phyloP scores from a whole-genome alignment of 345 rosid species.

The Anacardium occidentale region DNA sequence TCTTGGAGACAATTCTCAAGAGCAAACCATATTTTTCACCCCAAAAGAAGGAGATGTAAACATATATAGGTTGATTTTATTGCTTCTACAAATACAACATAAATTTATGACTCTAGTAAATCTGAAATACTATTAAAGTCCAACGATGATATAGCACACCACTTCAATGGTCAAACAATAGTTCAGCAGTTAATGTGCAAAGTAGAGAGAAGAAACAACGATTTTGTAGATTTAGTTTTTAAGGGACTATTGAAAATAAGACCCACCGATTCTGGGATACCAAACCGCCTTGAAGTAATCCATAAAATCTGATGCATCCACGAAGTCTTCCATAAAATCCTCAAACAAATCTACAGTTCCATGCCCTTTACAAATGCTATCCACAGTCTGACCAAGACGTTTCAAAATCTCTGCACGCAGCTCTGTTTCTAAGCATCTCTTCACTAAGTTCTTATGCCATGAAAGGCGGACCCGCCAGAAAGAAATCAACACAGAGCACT shows the following conservation, averaged over 20 bases:
- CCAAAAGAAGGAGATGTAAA: not conserved
- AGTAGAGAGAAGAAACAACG: not conserved
- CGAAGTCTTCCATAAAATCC: constrained; percentile 59
- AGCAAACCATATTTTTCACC: not conserved
- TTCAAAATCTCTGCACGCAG: constrained; percentile 55
- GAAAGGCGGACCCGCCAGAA: constrained; percentile 86
- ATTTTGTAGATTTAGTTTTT: not conserved
- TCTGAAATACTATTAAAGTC: not conserved
- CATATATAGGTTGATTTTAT: not conserved
- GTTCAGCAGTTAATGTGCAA: not conserved
- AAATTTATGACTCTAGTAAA: not conserved
- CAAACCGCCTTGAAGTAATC: constrained; percentile 88
- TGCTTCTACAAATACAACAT: not conserved
- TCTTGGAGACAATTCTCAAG: not conserved
- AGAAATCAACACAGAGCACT: constrained; percentile 75
- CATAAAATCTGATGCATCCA: constrained; percentile 53
- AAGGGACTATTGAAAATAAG: not conserved
- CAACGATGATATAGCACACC: not conserved
- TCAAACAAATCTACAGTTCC: constrained; percentile 52
- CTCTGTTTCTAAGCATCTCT: constrained; percentile 66
- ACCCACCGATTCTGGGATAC: constrained; percentile 77
- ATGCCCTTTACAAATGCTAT: constrained; percentile 61
- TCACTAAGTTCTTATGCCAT: constrained; percentile 87
- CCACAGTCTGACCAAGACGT: constrained; percentile 59
- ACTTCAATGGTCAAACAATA: not conserved